Evolutionary conservation across 495 filamentous ascomycete genomes (phyloP).

Genomic region (Cercophora scortea): DNA sequence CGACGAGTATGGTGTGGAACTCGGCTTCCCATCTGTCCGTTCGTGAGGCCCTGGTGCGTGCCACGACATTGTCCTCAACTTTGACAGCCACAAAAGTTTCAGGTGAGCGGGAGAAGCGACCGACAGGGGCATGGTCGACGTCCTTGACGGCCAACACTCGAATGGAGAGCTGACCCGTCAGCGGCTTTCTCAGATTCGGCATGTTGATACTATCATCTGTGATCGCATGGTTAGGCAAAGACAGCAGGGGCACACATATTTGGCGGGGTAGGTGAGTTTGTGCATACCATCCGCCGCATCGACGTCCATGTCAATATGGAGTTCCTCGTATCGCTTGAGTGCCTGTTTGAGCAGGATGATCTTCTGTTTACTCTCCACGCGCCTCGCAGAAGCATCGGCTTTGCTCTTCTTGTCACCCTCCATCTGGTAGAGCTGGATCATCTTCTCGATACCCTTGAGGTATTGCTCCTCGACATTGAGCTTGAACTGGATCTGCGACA

Average conservation of each 20-base stretch:
- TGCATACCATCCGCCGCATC: constrained; percentile 75
- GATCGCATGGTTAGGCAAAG: constrained; percentile 4
- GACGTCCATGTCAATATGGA: constrained; percentile 89
- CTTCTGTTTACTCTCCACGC: constrained; percentile 94
- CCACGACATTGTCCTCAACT: constrained; percentile 87
- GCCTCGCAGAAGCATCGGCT: constrained; percentile 78
- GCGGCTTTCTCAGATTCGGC: constrained; percentile 86
- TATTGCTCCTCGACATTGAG: constrained; percentile 98
- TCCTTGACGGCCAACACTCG: constrained; percentile 83
- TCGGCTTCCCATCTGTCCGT: constrained; percentile 90
- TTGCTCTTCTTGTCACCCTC: constrained; percentile 97
- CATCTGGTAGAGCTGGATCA: constrained; percentile 95
- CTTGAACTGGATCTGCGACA: constrained; percentile 98
- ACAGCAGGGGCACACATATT: neutral
- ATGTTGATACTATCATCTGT: constrained; percentile 94
- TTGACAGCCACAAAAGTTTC: constrained; percentile 95
- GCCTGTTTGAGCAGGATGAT: constrained; percentile 94
- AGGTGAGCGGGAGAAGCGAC: constrained; percentile 78
- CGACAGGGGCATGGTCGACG: constrained; percentile 86
- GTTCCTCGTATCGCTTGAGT: constrained; percentile 91
- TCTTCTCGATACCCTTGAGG: constrained; percentile 98
- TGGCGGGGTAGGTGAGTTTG: neutral
- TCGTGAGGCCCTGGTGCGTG: constrained; percentile 77
- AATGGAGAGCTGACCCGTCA: constrained; percentile 82
- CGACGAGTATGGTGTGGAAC: constrained; percentile 80